A percentile compares a stretch with the other conserved stretches of the same genome.
Conservation (phyloP, 257 asterid genomes). For the Gentiana macrophylla region DNA sequence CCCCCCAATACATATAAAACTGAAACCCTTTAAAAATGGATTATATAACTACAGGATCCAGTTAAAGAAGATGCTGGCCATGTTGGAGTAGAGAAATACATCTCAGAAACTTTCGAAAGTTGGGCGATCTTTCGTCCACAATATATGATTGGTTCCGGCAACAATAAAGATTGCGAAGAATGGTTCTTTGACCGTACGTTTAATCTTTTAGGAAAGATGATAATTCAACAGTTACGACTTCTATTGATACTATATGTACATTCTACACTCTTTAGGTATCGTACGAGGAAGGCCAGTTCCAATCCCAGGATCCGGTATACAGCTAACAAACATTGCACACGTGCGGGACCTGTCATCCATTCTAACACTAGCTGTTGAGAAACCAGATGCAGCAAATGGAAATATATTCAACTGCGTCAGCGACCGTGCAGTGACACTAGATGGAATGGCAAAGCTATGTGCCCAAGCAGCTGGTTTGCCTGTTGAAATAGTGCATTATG, state of each 20-base stretch:
- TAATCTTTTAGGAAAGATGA: too few relatives aligned
- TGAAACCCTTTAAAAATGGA: slow-evolving; percentile 6
- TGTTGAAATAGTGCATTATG: slow-evolving; percentile 79
- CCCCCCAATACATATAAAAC: not conserved
- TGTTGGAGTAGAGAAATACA: slow-evolving; percentile 78
- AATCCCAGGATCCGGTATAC: slow-evolving; percentile 93
- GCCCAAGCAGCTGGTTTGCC: slow-evolving; percentile 75
- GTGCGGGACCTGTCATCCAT: slow-evolving; percentile 85
- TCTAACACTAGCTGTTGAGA: slow-evolving; percentile 66
- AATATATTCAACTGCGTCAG: slow-evolving; percentile 79
- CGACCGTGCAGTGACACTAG: slow-evolving; percentile 90
- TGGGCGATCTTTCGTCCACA: slow-evolving; percentile 95
- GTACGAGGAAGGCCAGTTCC: slow-evolving; percentile 74
- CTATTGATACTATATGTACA: slow-evolving; percentile 2
- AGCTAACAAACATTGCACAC: slow-evolving; percentile 77
- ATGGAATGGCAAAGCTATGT: slow-evolving; percentile 82
- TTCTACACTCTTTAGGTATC: slow-evolving; percentile 35
- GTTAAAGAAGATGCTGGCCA: slow-evolving; percentile 95
- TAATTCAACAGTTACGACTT: not conserved
- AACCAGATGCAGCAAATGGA: slow-evolving; percentile 58
- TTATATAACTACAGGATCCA: slow-evolving; percentile 37
- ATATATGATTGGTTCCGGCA: slow-evolving; percentile 95
- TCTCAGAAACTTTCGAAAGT: slow-evolving; percentile 48
- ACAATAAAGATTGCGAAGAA: slow-evolving; percentile 95
- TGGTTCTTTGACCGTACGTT: slow-evolving; percentile 96